Percentiles rank a stretch among this genome's conserved stretches.
phyloP scores from a whole-genome alignment of 768 basidiomycete genomes.

The Hydnomerulius pinastri region DNA sequence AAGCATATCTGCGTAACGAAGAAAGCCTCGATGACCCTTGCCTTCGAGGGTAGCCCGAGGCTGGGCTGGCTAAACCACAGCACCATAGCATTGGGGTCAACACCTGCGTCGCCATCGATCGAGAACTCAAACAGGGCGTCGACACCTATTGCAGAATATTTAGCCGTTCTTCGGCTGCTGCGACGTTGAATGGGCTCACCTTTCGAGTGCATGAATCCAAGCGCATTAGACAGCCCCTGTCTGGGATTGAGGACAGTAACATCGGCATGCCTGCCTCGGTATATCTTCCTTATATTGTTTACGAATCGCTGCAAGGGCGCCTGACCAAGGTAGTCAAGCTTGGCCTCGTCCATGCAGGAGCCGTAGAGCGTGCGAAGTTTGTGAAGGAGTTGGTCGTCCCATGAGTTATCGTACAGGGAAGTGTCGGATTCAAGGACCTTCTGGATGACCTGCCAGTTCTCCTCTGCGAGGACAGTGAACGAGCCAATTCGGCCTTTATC shows the following conservation, averaged over 20 bases:
- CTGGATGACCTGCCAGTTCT: conserved; percentile 79
- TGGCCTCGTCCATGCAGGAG: conserved; percentile 80
- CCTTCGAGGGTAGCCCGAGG: conserved; percentile 88
- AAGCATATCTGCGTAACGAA: background rate
- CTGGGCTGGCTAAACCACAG: conserved; percentile 83
- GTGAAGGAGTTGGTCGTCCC: conserved; percentile 56
- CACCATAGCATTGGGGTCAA: conserved; percentile 83
- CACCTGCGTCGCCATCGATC: conserved; percentile 87
- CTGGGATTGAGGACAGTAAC: conserved; percentile 35
- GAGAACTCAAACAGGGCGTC: conserved; percentile 75
- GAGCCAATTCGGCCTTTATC: conserved; percentile 75
- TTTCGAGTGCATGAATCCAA: conserved; percentile 86
- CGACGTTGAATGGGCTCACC: conserved; percentile 50
- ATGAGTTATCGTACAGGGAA: conserved; percentile 38
- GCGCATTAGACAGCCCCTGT: conserved; percentile 73
- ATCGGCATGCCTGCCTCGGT: conserved; percentile 51
- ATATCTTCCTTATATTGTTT: conserved; percentile 59
- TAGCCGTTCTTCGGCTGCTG: background rate
- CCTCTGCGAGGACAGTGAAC: conserved; percentile 69
- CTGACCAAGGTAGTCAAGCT: conserved; percentile 71
- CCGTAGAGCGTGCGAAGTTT: conserved; percentile 75
- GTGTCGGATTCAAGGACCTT: conserved; percentile 59
- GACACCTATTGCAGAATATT: conserved; percentile 52
- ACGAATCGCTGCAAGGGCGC: conserved; percentile 72
- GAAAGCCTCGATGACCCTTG: conserved; percentile 21